Evolutionary conservation across 345 rosid species (phyloP).

Genomic region (Lagerstroemia speciosa): DNA sequence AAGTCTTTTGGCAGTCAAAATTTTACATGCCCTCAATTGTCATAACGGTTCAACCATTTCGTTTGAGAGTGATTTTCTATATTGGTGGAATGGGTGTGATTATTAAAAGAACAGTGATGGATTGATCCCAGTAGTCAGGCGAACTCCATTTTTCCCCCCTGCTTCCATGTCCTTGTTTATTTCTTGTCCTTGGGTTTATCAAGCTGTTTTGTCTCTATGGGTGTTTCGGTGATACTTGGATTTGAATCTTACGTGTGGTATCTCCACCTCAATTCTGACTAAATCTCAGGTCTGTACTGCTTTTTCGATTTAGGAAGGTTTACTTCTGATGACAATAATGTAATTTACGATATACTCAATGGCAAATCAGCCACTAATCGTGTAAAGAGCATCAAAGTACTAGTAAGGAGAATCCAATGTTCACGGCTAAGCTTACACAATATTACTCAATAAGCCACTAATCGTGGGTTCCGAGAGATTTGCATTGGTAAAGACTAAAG

Average conservation of each 20-base stretch:
- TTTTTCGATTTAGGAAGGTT: too few species aligned
- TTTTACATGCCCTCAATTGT: not conserved
- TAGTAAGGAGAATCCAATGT: too few species aligned
- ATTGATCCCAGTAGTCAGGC: not conserved
- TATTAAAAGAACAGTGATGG: not conserved
- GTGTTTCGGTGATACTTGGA: not conserved
- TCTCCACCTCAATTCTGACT: not conserved
- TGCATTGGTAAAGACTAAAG: too few species aligned
- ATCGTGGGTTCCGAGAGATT: too few species aligned
- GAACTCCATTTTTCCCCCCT: not conserved
- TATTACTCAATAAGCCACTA: too few species aligned
- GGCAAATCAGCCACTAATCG: too few species aligned
- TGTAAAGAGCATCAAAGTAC: too few species aligned
- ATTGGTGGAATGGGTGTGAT: not conserved
- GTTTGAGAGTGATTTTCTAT: not conserved
- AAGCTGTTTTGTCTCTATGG: not conserved
- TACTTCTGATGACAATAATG: too few species aligned
- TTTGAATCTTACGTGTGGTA: not conserved
- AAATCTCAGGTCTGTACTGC: not conserved
- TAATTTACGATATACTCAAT: too few species aligned
- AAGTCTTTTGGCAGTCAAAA: not conserved
- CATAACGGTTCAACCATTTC: not conserved
- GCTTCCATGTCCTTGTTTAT: not conserved
- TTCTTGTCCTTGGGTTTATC: not conserved
- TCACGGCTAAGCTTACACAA: too few species aligned